Conservation (phyloP, 2,329 filamentous ascomycete species). For the Colletotrichum sublineola region DNA sequence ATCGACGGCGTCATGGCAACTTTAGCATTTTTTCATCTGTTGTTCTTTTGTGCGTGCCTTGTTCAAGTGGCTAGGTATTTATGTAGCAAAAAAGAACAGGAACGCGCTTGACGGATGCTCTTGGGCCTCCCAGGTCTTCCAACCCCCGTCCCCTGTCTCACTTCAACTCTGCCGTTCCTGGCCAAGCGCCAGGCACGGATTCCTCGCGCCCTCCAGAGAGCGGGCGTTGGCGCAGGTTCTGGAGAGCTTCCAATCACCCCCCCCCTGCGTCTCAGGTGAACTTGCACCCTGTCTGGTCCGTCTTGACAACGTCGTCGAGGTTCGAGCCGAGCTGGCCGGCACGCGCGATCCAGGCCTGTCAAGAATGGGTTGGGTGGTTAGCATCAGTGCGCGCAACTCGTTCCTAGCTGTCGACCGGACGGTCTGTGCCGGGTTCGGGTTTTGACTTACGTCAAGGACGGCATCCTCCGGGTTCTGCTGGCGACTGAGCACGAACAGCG, state of each 20-base stretch:
- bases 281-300: slow-evolving; percentile 46
- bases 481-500: slow-evolving; percentile 51
- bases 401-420: not conserved
- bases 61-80: not conserved
- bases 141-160: not conserved
- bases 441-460: slow-evolving; percentile 47
- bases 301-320: slow-evolving; percentile 47
- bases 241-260: not conserved
- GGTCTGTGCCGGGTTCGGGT: not conserved
- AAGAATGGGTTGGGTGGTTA: not conserved
- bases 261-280: slow-evolving; percentile 41
- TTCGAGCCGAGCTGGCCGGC: slow-evolving; percentile 47
- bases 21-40: not conserved
- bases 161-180: not conserved
- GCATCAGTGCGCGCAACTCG: not conserved
- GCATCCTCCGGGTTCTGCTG: slow-evolving; percentile 47
- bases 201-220: not conserved
- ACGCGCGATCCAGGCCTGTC: slow-evolving; percentile 47
- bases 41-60: not conserved
- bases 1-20: not conserved
- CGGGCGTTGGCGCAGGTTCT: not conserved
- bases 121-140: not conserved
- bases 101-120: slow-evolving; percentile 13
- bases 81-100: not conserved
- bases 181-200: slow-evolving; percentile 34